Evolutionary conservation across 805 yeast genomes (phyloP).

Genomic region (Martiniozyma abietophila): DNA sequence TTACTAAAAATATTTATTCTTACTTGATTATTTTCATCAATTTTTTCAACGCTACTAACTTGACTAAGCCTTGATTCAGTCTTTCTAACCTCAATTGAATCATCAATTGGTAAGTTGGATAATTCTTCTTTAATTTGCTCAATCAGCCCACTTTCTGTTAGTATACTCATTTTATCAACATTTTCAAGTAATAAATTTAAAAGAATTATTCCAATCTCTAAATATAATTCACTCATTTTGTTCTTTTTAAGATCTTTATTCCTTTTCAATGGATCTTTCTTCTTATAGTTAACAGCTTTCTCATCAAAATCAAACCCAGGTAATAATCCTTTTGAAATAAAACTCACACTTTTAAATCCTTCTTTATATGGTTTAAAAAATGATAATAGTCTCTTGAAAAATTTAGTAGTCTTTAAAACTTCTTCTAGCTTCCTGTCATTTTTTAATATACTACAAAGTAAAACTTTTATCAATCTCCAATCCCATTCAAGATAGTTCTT

Average conservation of each 20-base stretch:
- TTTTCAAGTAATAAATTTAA: conserved; percentile 50
- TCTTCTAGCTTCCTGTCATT: conserved; percentile 72
- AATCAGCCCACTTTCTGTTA: conserved; percentile 61
- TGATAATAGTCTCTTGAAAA: conserved; percentile 73
- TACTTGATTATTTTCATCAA: too few species aligned
- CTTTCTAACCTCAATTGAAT: not conserved
- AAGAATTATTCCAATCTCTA: conserved; percentile 68
- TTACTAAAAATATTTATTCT: too few species aligned
- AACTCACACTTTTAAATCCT: conserved; percentile 41
- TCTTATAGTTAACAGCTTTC: conserved; percentile 1
- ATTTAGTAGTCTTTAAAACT: conserved; percentile 66
- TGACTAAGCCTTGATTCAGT: not conserved
- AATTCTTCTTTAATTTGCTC: conserved; percentile 46
- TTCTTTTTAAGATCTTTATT: conserved; percentile 33
- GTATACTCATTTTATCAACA: conserved; percentile 18
- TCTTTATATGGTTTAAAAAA: conserved; percentile 89
- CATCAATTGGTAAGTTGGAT: not conserved
- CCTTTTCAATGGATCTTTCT: conserved; percentile 1
- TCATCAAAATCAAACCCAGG: conserved; percentile 3
- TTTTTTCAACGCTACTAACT: not conserved
- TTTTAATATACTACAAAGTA: conserved; percentile 78
- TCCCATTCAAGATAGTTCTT: conserved; percentile 83
- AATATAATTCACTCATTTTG: conserved; percentile 44
- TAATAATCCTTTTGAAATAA: not conserved
- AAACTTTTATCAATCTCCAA: conserved; percentile 62